A percentile compares a stretch with the other conserved stretches of the same genome.
phyloP scores from a whole-genome alignment of 2,329 filamentous ascomycete genomes.

The Fusarium sp. region DNA sequence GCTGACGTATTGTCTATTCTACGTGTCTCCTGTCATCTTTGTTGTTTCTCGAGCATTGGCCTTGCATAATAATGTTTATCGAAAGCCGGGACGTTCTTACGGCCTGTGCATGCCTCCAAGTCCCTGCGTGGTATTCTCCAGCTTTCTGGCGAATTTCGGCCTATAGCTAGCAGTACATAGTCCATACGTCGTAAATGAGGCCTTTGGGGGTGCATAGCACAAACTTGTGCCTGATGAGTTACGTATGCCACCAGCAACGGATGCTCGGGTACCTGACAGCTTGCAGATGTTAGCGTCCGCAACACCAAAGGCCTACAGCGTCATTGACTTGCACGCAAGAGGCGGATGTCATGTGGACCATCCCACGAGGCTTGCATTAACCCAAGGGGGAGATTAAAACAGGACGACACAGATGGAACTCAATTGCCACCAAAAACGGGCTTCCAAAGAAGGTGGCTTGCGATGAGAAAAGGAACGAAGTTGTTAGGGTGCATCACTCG shows the following conservation, averaged over 20 bases:
- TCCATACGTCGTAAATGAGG: background rate
- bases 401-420: conserved; percentile 13
- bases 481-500: conserved; percentile 13
- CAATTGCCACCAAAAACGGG: conserved; percentile 33
- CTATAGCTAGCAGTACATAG: background rate
- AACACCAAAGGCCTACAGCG: conserved; percentile 10
- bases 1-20: background rate
- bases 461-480: background rate
- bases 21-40: background rate
- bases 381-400: conserved; percentile 33
- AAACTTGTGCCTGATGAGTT: background rate
- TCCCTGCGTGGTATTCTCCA: background rate
- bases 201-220: too few relatives aligned
- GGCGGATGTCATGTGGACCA: background rate
- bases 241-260: background rate
- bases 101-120: background rate
- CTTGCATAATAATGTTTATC: background rate
- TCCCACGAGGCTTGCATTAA: conserved; percentile 9
- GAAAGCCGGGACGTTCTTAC: background rate
- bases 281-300: conserved; percentile 24
- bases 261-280: conserved; percentile 35
- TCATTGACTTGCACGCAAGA: conserved; percentile 11
- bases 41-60: background rate
- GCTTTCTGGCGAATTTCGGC: background rate
- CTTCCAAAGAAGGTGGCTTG: conserved; percentile 16